Percentiles rank a stretch among this genome's conserved stretches.
These are phyloP conservation scores for Ramalina intermedia DNA, from an alignment of 495 filamentous ascomycete species.

Conservation along the genomic window DNA sequence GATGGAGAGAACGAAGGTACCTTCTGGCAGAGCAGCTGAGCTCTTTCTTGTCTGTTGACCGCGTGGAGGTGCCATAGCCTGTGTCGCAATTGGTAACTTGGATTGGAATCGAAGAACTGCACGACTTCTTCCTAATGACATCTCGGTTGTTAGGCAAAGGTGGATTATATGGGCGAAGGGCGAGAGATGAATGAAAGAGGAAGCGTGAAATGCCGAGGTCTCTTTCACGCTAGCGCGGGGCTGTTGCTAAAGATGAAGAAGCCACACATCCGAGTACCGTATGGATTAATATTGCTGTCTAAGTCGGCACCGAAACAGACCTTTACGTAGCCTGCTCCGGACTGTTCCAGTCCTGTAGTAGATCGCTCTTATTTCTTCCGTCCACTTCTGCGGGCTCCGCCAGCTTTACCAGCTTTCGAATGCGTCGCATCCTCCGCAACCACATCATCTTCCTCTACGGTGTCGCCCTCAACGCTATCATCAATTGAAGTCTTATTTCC, in stretches of 20 bases:
- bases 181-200: no score
- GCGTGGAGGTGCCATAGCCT: no score
- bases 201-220: not conserved
- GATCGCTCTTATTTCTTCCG: constrained; percentile 13
- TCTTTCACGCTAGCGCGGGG: no score
- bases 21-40: constrained; percentile 42
- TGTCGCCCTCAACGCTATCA: constrained; percentile 15
- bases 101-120: constrained; percentile 18
- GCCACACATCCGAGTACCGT: no score
- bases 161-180: no score
- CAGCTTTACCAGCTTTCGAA: constrained; percentile 19
- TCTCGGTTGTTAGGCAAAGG: not conserved
- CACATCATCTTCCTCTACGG: constrained; percentile 28
- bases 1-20: constrained; percentile 20
- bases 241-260: no score
- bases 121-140: constrained; percentile 20
- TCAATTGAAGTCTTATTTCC: constrained; percentile 12
- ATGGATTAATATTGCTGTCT: no score
- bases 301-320: no score
- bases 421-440: constrained; percentile 25
- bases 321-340: no score
- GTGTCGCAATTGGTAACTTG: no score
- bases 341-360: no score
- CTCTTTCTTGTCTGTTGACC: constrained; percentile 26
- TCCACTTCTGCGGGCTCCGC: constrained; percentile 24